These are phyloP conservation scores for Xylariaceae sp. DNA, from an alignment of 2,329 filamentous ascomycete species.

Conservation along the genomic window DNA sequence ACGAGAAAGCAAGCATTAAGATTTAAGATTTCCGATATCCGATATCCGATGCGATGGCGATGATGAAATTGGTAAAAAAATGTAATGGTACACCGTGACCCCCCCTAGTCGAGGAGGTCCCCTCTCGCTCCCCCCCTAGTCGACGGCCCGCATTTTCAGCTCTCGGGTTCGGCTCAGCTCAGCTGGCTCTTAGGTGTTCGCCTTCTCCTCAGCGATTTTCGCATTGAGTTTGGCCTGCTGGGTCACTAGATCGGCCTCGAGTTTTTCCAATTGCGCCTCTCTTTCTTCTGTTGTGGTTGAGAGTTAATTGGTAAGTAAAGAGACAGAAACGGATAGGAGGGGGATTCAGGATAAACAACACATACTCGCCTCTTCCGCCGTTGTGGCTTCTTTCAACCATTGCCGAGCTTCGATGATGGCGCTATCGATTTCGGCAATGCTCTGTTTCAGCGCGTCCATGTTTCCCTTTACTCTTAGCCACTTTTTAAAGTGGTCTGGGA, in stretches of 20 bases:
- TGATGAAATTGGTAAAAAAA: background rate
- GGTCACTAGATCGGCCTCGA: conserved; percentile 12
- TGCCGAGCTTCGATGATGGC: conserved; percentile 19
- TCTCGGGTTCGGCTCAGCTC: no score
- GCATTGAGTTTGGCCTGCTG: conserved; percentile 15
- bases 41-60: background rate
- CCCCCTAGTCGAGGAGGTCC: background rate
- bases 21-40: background rate
- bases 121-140: background rate
- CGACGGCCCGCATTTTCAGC: background rate
- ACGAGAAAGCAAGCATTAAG: background rate
- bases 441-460: conserved; percentile 15
- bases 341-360: background rate
- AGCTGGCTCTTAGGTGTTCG: background rate
- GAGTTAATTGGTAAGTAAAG: conserved; percentile 2
- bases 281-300: conserved; percentile 8
- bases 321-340: background rate
- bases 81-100: background rate
- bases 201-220: background rate
- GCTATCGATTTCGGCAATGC: conserved; percentile 17
- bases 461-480: background rate
- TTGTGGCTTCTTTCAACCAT: conserved; percentile 16
- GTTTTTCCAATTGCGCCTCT: conserved; percentile 4
- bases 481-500: background rate
- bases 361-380: conserved; percentile 11